phyloP scores from a whole-genome alignment of 768 basidiomycete genomes.

The Krasilnikovozyma curviuscula region DNA sequence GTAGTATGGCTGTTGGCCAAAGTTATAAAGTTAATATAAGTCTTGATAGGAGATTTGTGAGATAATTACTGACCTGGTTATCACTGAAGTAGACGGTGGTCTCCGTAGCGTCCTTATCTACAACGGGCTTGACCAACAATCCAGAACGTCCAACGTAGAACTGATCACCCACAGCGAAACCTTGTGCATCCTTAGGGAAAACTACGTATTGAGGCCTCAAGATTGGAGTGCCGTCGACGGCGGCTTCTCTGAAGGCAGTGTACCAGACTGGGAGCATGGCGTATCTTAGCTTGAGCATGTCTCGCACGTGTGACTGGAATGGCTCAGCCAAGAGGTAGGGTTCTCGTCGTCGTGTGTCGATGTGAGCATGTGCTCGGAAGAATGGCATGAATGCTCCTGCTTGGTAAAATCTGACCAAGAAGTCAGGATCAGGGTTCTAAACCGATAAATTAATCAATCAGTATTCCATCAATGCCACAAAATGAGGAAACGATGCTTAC shows the following conservation, averaged over 20 bases:
- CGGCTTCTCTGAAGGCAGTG: constrained; percentile 83
- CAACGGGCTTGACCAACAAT: constrained; percentile 77
- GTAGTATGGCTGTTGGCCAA: constrained; percentile 54
- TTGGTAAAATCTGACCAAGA: constrained; percentile 94
- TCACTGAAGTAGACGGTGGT: constrained; percentile 68
- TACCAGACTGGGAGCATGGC: constrained; percentile 84
- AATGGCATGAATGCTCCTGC: constrained; percentile 89
- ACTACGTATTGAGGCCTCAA: constrained; percentile 89
- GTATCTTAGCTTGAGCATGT: constrained; percentile 64
- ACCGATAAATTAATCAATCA: neutral
- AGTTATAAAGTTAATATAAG: too few relatives aligned
- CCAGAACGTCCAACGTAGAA: constrained; percentile 79
- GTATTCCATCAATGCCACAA: neutral
- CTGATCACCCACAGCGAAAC: constrained; percentile 83
- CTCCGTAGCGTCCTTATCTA: constrained; percentile 47
- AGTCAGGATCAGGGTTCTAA: constrained; percentile 67
- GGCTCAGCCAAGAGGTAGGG: constrained; percentile 83
- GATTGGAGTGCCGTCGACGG: constrained; percentile 59
- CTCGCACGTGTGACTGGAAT: constrained; percentile 60
- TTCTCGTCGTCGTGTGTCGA: constrained; percentile 93
- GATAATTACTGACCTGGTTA: constrained; percentile 36
- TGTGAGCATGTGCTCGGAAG: constrained; percentile 95
- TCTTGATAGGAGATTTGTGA: neutral
- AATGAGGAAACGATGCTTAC: neutral
- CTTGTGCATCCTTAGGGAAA: constrained; percentile 71